These are phyloP conservation scores for Aspergillus sp. DNA, from an alignment of 2,329 filamentous ascomycete species.

Conservation along the genomic window DNA sequence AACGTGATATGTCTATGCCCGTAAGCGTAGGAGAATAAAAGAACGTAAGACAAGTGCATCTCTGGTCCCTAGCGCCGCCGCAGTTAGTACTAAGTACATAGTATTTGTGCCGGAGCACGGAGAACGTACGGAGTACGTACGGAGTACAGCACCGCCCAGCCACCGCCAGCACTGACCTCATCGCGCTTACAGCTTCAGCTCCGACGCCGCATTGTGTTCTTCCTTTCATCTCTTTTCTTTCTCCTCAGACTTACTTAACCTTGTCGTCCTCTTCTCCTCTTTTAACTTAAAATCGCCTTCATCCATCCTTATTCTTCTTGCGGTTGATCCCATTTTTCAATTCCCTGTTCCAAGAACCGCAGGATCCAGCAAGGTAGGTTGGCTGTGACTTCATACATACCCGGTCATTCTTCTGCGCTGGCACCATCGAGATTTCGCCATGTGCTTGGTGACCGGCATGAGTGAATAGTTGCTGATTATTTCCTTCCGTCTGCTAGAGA, in stretches of 20 bases:
- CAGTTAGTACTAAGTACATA: background rate
- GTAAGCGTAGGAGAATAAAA: too few relatives aligned
- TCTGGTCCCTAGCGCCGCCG: background rate
- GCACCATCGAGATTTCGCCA: conserved; percentile 1
- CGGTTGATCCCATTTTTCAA: background rate
- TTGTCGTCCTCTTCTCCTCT: background rate
- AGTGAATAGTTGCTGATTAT: background rate
- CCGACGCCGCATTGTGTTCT: conserved; percentile 2
- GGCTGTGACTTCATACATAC: background rate
- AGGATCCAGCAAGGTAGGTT: background rate
- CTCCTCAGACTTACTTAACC: conserved; percentile 3
- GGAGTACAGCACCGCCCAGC: background rate
- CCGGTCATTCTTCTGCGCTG: background rate
- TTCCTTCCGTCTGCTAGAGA: background rate
- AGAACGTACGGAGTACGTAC: too few relatives aligned
- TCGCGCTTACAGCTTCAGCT: conserved; percentile 4
- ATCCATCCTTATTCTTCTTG: background rate
- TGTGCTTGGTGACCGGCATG: conserved; percentile 5
- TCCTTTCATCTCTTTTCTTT: conserved; percentile 5
- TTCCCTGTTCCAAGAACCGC: background rate
- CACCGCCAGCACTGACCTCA: conserved; percentile 8
- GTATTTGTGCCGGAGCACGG: too few relatives aligned
- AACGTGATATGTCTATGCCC: too few relatives aligned
- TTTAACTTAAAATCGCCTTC: background rate
- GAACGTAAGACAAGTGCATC: too few relatives aligned